Conservation (phyloP, 176 grass and related monocot genomes). For the Eragrostis nindensis region DNA sequence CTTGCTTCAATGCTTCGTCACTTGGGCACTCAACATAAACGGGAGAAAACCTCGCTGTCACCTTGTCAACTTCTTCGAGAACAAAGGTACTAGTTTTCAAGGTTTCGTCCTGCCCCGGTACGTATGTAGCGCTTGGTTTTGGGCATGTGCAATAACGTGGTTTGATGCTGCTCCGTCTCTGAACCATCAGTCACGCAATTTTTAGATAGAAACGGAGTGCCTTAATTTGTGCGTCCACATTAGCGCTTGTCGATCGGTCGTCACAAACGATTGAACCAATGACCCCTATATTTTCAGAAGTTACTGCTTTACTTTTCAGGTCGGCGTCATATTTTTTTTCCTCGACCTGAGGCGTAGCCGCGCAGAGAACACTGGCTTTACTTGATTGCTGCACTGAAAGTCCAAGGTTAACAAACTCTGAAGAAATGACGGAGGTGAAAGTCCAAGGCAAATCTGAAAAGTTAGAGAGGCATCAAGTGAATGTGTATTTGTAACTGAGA, state of each 20-base stretch:
- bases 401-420: background rate
- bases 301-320: background rate
- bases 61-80: background rate
- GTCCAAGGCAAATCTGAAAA: no score
- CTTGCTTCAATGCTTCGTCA: no score
- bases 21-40: no score
- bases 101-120: no score
- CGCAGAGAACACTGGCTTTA: background rate
- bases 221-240: background rate
- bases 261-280: background rate
- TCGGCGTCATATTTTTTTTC: no score
- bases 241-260: background rate
- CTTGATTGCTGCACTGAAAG: background rate
- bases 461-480: background rate
- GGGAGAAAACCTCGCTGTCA: background rate
- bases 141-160: background rate
- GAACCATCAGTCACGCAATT: background rate
- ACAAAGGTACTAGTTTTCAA: background rate
- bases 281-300: no score
- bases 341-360: background rate
- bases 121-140: background rate
- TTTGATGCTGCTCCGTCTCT: background rate
- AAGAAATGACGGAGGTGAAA: background rate
- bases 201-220: background rate
- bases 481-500: no score